Evolutionary conservation across 2,329 filamentous ascomycete genomes (phyloP).

Genomic region (Botryosphaeria agaves): DNA sequence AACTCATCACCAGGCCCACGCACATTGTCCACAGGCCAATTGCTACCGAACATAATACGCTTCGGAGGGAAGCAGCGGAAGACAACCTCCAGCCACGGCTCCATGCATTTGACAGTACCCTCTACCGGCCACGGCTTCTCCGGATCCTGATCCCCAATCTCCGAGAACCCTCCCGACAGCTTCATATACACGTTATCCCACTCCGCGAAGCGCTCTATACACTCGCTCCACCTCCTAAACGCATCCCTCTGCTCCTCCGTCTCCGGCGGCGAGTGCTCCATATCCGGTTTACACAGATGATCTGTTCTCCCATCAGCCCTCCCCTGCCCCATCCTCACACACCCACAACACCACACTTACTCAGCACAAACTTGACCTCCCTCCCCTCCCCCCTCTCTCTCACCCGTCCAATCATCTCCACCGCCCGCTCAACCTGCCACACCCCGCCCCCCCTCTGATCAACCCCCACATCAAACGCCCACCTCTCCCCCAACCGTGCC

Average conservation of each 20-base stretch:
- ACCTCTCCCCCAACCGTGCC: slow-evolving; percentile 38
- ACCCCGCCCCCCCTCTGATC: slow-evolving; percentile 64
- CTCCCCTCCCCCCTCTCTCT: slow-evolving; percentile 42
- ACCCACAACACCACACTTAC: no score
- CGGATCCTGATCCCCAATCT: slow-evolving; percentile 43
- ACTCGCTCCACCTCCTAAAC: slow-evolving; percentile 49
- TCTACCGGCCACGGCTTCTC: slow-evolving; percentile 25
- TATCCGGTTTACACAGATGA: slow-evolving; percentile 78
- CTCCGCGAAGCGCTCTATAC: slow-evolving; percentile 49
- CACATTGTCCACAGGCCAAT: slow-evolving; percentile 84
- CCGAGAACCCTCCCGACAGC: slow-evolving; percentile 71
- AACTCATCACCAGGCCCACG: slow-evolving; percentile 35
- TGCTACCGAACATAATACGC: slow-evolving; percentile 76
- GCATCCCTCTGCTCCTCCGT: slow-evolving; percentile 35
- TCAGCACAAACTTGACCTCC: slow-evolving; percentile 51
- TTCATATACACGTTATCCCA: slow-evolving; percentile 66
- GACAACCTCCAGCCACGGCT: slow-evolving; percentile 55
- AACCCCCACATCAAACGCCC: slow-evolving; percentile 69
- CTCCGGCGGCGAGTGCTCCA: slow-evolving; percentile 34
- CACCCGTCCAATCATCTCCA: slow-evolving; percentile 24
- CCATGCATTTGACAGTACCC: slow-evolving; percentile 44
- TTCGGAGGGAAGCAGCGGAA: slow-evolving; percentile 54
- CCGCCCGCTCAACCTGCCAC: slow-evolving; percentile 30
- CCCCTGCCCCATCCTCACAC: no score
- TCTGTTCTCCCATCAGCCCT: slow-evolving; percentile 32